phyloP scores from a whole-genome alignment of 371 early-diverging fungal genomes.

The Dinochytrium kinnereticum region DNA sequence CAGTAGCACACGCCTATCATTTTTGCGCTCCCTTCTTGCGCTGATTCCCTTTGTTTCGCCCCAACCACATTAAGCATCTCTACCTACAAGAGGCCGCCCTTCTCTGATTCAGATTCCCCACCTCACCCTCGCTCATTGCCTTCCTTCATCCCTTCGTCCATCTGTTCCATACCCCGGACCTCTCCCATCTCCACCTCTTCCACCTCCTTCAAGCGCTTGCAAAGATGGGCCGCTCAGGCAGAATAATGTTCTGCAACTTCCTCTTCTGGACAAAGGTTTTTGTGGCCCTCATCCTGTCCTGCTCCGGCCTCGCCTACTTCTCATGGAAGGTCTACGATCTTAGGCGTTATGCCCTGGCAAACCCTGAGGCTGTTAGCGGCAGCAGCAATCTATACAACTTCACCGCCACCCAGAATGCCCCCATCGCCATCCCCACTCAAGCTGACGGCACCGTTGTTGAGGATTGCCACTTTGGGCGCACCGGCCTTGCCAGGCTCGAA shows the following conservation, averaged over 20 bases:
- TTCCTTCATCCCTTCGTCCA: background rate
- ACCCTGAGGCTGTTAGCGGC: background rate
- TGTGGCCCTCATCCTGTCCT: slow-evolving; percentile 33
- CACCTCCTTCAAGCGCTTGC: background rate
- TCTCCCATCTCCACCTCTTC: background rate
- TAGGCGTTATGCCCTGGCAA: slow-evolving; percentile 20
- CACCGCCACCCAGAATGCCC: background rate
- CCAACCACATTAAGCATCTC: too few species aligned
- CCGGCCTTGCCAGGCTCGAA: slow-evolving; percentile 31
- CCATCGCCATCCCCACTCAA: slow-evolving; percentile 14
- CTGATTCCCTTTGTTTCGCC: too few species aligned
- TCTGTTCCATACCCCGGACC: background rate
- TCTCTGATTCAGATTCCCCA: too few species aligned
- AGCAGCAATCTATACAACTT: background rate
- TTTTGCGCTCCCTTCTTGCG: too few species aligned
- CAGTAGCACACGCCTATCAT: too few species aligned
- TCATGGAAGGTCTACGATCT: slow-evolving; percentile 37
- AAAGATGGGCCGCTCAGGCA: slow-evolving; percentile 15
- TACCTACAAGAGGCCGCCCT: too few species aligned
- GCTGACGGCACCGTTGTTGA: background rate
- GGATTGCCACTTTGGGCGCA: background rate
- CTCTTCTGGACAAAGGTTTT: slow-evolving; percentile 48
- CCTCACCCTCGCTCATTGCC: background rate
- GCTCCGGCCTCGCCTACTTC: slow-evolving; percentile 31
- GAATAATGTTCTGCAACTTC: slow-evolving; percentile 30